A percentile compares a stretch with the other conserved stretches of the same genome.
These are phyloP conservation scores for Xenoacremonium recifei DNA, from an alignment of 2,329 filamentous ascomycete genomes.

Conservation along the genomic window DNA sequence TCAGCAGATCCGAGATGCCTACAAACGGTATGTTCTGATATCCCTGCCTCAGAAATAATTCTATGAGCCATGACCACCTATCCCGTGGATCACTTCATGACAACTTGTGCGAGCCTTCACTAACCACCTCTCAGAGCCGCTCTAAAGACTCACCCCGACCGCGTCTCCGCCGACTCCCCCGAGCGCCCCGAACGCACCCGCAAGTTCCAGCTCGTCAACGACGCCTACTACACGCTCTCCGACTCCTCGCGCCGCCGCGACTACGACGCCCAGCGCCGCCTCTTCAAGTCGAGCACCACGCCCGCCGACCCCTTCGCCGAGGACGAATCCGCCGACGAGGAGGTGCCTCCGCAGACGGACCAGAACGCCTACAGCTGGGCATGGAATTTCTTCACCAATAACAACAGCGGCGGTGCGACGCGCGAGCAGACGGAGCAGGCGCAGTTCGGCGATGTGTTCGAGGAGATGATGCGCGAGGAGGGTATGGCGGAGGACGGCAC, in stretches of 20 bases:
- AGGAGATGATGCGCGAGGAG: conserved; percentile 88
- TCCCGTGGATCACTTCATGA: too few relatives aligned
- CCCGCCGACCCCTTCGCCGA: conserved; percentile 46
- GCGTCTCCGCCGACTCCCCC: conserved; percentile 78
- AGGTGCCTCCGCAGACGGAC: conserved; percentile 37
- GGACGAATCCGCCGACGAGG: conserved; percentile 28
- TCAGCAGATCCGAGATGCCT: conserved; percentile 87
- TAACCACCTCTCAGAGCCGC: conserved; percentile 61
- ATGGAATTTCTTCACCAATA: conserved; percentile 57
- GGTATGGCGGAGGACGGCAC: conserved; percentile 72
- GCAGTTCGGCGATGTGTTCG: conserved; percentile 85
- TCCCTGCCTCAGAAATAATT: too few relatives aligned
- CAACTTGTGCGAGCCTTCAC: too few relatives aligned
- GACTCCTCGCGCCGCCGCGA: conserved; percentile 74
- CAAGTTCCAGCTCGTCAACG: conserved; percentile 88
- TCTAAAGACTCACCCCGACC: conserved; percentile 89
- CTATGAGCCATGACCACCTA: too few relatives aligned
- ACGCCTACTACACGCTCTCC: conserved; percentile 89
- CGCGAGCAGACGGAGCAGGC: conserved; percentile 62
- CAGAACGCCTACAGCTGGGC: conserved; percentile 73
- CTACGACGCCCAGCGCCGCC: conserved; percentile 68
- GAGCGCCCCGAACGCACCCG: conserved; percentile 80
- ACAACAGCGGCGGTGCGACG: conserved; percentile 29
- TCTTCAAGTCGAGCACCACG: conserved; percentile 28
- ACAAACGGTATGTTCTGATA: conserved; percentile 72